Percentiles rank a stretch among this genome's conserved stretches.
phyloP scores from a whole-genome alignment of 805 yeast genomes.

The Clavispora asparagi region DNA sequence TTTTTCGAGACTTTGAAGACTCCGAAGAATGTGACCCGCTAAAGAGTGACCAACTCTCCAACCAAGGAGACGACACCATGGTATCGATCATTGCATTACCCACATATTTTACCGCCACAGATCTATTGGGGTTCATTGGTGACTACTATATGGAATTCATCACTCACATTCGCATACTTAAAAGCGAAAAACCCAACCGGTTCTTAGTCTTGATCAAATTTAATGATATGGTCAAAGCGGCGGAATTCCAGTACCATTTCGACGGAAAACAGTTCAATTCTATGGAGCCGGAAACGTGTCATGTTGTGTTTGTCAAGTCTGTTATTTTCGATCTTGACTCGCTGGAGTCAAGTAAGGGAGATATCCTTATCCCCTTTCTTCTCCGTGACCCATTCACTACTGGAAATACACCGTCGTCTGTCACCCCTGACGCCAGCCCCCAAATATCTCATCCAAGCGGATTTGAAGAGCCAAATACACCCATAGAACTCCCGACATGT shows the following conservation, averaged over 20 bases:
- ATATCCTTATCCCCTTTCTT: conserved; percentile 54
- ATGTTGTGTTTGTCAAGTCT: conserved; percentile 63
- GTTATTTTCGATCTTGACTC: conserved; percentile 36
- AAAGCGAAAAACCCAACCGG: conserved; percentile 61
- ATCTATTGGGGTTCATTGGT: conserved; percentile 76
- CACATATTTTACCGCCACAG: conserved; percentile 80
- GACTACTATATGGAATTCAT: conserved; percentile 48
- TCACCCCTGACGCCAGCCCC: conserved; percentile 1
- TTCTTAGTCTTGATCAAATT: conserved; percentile 79
- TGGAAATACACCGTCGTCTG: conserved; percentile 1
- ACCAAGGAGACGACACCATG: conserved; percentile 55
- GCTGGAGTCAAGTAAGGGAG: conserved; percentile 9
- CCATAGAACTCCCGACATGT: conserved; percentile 78
- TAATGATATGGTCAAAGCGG: conserved; percentile 48
- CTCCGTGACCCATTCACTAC: conserved; percentile 69
- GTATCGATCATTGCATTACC: conserved; percentile 84
- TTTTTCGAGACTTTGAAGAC: conserved; percentile 52
- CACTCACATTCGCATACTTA: conserved; percentile 68
- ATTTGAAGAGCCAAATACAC: conserved; percentile 15
- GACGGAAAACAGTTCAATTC: conserved; percentile 77
- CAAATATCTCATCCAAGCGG: neutral
- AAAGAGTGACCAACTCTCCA: conserved; percentile 3
- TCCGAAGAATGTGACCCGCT: conserved; percentile 12
- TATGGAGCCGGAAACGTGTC: conserved; percentile 86
- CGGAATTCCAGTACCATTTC: conserved; percentile 57